phyloP scores from a whole-genome alignment of 2,329 filamentous ascomycete genomes.

The Xylariaceae sp. region DNA sequence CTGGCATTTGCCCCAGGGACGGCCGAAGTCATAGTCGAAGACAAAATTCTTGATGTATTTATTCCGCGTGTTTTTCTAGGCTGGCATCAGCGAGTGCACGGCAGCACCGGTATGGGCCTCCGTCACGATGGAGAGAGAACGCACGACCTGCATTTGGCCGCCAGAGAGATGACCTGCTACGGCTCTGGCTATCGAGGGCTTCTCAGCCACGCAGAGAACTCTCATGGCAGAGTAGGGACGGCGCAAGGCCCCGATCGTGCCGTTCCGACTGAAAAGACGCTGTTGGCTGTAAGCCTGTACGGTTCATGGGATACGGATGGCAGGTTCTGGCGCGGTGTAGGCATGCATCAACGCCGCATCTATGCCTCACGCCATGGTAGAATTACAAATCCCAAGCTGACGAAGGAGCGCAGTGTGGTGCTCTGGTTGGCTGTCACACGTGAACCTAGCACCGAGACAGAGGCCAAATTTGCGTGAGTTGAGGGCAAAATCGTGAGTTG shows the following conservation, averaged over 20 bases:
- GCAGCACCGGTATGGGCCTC: not conserved
- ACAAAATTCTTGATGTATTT: constrained; percentile 89
- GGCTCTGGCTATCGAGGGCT: constrained; percentile 92
- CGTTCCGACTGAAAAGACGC: no score
- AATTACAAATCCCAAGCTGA: no score
- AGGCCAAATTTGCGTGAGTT: no score
- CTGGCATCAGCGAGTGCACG: constrained; percentile 5
- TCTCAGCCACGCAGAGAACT: constrained; percentile 71
- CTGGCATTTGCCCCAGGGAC: constrained; percentile 68
- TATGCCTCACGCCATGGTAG: no score
- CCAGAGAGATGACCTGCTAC: constrained; percentile 86
- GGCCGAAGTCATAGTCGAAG: constrained; percentile 82
- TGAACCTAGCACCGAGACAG: no score
- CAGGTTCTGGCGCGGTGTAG: no score
- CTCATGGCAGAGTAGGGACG: constrained; percentile 33
- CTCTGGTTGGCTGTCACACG: no score
- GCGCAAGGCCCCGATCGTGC: not conserved
- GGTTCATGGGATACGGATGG: no score
- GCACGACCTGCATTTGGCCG: constrained; percentile 61
- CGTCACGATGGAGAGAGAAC: constrained; percentile 22
- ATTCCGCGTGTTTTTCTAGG: constrained; percentile 59
- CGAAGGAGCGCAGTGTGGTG: no score
- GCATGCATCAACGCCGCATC: no score
- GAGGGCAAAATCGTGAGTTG: no score
- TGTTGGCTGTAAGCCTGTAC: no score